These are phyloP conservation scores for Alternaria conjuncta DNA, from an alignment of 2,329 filamentous ascomycete genomes.

Conservation along the genomic window DNA sequence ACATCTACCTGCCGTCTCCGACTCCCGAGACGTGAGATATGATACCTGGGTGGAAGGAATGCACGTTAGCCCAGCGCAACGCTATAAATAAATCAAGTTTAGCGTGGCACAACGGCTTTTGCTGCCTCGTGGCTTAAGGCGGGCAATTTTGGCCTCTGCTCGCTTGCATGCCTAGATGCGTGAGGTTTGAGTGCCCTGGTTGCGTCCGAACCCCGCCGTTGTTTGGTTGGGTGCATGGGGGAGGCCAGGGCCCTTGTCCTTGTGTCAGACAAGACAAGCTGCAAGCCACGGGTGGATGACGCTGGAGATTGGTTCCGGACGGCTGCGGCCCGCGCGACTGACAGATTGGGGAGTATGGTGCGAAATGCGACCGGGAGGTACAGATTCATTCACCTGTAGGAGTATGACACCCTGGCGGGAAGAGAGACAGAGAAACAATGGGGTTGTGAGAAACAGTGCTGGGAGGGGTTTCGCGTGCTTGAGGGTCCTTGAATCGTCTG, in stretches of 20 bases:
- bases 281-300: neutral
- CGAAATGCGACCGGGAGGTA: neutral
- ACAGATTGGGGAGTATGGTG: constrained; percentile 17
- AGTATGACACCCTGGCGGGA: neutral
- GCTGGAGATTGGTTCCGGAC: constrained; percentile 4
- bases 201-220: constrained; percentile 18
- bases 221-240: constrained; percentile 4
- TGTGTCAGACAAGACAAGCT: constrained; percentile 16
- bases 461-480: neutral
- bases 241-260: neutral
- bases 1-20: neutral
- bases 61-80: neutral
- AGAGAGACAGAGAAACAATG: neutral
- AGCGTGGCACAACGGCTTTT: constrained; percentile 29
- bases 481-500: neutral
- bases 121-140: constrained; percentile 21
- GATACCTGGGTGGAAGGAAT: neutral
- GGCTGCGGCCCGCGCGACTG: constrained; percentile 13
- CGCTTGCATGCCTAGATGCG: constrained; percentile 5
- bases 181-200: constrained; percentile 9
- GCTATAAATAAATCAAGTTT: constrained; percentile 14
- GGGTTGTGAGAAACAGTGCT: neutral
- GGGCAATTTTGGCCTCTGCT: constrained; percentile 2
- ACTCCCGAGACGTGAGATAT: neutral
- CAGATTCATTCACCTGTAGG: neutral